Evolutionary conservation across 192 early-diverging fungal genomes (phyloP), one percentile per base, ranked within the genome.

Genomic region (Glomus cerebriforme): DNA sequence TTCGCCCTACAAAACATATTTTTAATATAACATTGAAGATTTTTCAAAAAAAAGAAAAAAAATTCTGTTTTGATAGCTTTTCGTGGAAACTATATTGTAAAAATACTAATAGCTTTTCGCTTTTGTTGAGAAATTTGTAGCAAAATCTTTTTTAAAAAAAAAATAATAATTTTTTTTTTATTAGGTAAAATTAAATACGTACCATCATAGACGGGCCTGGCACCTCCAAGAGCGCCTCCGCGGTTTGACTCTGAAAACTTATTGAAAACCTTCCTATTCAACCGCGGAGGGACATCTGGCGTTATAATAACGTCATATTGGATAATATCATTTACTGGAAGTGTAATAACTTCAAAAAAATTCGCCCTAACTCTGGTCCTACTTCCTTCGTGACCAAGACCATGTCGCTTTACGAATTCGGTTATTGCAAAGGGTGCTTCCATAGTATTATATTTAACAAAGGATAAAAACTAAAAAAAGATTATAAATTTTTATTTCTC

Each of bases 281-380:
- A 90, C 0, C 89, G 89, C 5, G 91, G 90, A 17, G 95, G 93
- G 19, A 94, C 92, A 43, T 94, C 91, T 15, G 95, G 93, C 7
- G 79, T 79, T 32, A 98, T 88, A 3, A 84, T 87, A 13, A 98
- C 86, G 80, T 95, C 94, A 83, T 97, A 98, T 74, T 97, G 97
- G 82, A 93, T 87, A 32, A 98, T 90, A 0, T 85, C 87, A 1
- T 76, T 82, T n/a, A 88, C 80, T 4, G 92, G 89, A n/a, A 93
- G 88, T 59, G 88, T 84, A 35, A 70, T 82, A n/a, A 98, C 79
- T 69, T 92, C 90, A 82, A 95, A 94, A 79, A 93, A 94, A 88
- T 98, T 98, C 9, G 86, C 82, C 0, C 82, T 60, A 3, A 94
- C 86, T 13, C 78, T 79, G 32, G 83, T 78, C 9, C 73, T 58